Conservation (phyloP, 331 rosid species). For the Rhamnella rubrinervis region DNA sequence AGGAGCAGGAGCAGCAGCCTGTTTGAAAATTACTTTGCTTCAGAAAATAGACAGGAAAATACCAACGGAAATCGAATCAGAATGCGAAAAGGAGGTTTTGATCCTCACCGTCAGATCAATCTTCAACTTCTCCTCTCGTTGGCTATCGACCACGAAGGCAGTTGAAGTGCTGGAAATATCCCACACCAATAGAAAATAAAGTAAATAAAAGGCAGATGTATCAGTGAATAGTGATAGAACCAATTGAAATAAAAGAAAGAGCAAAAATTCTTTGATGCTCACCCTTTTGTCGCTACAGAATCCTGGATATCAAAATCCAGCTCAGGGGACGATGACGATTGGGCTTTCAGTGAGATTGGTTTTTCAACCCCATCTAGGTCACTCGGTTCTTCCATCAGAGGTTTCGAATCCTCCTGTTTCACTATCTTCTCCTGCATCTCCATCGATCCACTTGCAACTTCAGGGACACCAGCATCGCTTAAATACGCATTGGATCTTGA, state of each 20-base stretch:
- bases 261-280: slow-evolving; percentile 33
- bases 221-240: slow-evolving; percentile 1
- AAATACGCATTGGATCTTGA: too few relatives aligned
- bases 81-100: slow-evolving; percentile 19
- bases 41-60: slow-evolving; percentile 30
- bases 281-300: slow-evolving; percentile 39
- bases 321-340: too few relatives aligned
- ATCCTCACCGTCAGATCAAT: slow-evolving; percentile 74
- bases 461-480: background rate
- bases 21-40: slow-evolving; percentile 25
- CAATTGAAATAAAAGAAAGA: background rate
- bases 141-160: slow-evolving; percentile 24
- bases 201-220: background rate
- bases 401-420: slow-evolving; percentile 13
- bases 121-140: slow-evolving; percentile 43
- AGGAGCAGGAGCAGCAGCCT: slow-evolving; percentile 75
- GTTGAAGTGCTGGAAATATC: slow-evolving; percentile 37
- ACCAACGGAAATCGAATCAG: slow-evolving; percentile 13
- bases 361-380: too few relatives aligned
- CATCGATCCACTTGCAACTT: slow-evolving; percentile 24
- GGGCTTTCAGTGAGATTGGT: too few relatives aligned
- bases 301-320: slow-evolving; percentile 13
- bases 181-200: slow-evolving; percentile 15
- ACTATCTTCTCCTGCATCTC: slow-evolving; percentile 18
- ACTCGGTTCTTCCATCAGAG: slow-evolving; percentile 8